A percentile compares a stretch with the other conserved stretches of the same genome.
phyloP scores from a whole-genome alignment of 2,329 filamentous ascomycete species.

The Colletotrichum sp. region DNA sequence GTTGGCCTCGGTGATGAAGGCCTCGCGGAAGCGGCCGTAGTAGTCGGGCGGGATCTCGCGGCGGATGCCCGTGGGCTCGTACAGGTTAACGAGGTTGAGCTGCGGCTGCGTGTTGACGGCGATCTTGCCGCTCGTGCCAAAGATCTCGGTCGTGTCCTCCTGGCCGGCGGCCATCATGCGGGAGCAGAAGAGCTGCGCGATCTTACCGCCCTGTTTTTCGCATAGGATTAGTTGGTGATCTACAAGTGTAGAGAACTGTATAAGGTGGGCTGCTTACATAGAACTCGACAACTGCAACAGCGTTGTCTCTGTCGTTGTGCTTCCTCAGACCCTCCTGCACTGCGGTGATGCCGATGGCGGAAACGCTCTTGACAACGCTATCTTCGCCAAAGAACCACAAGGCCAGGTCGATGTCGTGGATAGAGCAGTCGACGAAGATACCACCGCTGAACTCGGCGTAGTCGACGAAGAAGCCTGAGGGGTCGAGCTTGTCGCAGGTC shows the following conservation, averaged over 20 bases:
- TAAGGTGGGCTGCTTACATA: neutral
- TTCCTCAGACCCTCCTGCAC: slow-evolving; percentile 35
- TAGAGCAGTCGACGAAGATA: slow-evolving; percentile 74
- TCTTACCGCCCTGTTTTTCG: slow-evolving; percentile 54
- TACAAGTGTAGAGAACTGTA: neutral
- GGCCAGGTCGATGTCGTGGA: slow-evolving; percentile 65
- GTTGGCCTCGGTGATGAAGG: slow-evolving; percentile 66
- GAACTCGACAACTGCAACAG: slow-evolving; percentile 67
- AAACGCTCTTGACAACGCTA: slow-evolving; percentile 33
- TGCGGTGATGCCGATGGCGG: slow-evolving; percentile 34
- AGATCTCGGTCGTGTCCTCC: slow-evolving; percentile 70
- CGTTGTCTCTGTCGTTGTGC: slow-evolving; percentile 36
- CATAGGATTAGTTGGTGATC: neutral
- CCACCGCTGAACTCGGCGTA: slow-evolving; percentile 71
- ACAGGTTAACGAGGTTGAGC: slow-evolving; percentile 59
- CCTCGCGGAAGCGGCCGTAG: slow-evolving; percentile 66
- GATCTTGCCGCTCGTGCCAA: slow-evolving; percentile 70
- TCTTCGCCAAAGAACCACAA: slow-evolving; percentile 39
- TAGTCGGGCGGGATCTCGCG: slow-evolving; percentile 66
- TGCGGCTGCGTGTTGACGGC: slow-evolving; percentile 64
- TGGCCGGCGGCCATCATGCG: slow-evolving; percentile 74
- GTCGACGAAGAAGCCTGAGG: slow-evolving; percentile 69
- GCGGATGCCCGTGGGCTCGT: slow-evolving; percentile 57
- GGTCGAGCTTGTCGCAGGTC: slow-evolving; percentile 71
- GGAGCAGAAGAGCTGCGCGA: slow-evolving; percentile 68